Percentiles rank a stretch among this genome's conserved stretches.
These are phyloP conservation scores for Acacia pycnantha DNA, from an alignment of 331 rosid species.

Conservation along the genomic window DNA sequence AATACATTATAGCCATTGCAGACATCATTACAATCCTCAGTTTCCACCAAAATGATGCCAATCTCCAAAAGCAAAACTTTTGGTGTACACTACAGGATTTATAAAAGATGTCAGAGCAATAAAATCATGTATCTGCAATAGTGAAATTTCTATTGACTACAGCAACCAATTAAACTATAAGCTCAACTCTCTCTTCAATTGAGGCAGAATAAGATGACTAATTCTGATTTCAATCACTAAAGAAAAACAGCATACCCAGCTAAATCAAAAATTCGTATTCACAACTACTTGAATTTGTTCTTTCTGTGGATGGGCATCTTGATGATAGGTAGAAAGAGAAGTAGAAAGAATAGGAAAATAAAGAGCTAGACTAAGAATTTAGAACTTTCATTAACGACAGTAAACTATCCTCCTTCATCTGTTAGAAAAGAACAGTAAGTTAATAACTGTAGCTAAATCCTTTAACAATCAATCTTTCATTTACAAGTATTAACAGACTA, in stretches of 20 bases:
- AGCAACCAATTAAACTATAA: not conserved
- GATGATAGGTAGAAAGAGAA: not conserved
- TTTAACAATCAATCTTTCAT: not conserved
- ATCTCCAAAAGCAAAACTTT: not conserved
- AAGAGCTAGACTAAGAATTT: not conserved
- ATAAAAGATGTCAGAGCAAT: not conserved
- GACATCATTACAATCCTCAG: not conserved
- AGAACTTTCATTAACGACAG: not conserved
- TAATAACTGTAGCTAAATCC: not conserved
- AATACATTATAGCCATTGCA: not conserved
- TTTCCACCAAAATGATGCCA: not conserved
- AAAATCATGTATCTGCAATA: not conserved
- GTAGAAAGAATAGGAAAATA: not conserved
- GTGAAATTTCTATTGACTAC: not conserved
- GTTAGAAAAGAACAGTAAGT: not conserved
- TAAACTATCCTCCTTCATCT: not conserved
- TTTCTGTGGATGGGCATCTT: constrained; percentile 3
- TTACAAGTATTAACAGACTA: not conserved
- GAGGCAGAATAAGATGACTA: not conserved
- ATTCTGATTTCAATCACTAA: not conserved
- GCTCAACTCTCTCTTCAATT: not conserved
- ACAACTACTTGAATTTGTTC: not conserved
- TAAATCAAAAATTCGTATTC: not conserved
- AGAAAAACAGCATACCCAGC: not conserved
- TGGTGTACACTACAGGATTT: not conserved